Percentiles rank a stretch among this genome's conserved stretches.
Conservation (phyloP, 148 eudicot genomes). For the Silene conica region DNA sequence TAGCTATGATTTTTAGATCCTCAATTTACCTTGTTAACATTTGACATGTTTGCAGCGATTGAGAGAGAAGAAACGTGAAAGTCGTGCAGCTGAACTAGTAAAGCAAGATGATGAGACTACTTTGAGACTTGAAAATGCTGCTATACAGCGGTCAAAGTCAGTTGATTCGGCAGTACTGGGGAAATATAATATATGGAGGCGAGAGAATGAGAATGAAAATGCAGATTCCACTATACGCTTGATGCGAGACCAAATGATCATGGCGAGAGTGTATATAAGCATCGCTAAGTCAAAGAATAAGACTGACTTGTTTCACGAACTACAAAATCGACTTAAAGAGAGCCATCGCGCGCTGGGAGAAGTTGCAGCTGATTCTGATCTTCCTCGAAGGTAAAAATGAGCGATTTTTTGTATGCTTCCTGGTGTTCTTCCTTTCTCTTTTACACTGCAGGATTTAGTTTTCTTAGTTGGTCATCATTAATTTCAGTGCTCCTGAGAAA, state of each 20-base stretch:
- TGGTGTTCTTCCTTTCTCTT: not conserved
- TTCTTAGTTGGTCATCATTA: not conserved
- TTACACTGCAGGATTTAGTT: not conserved
- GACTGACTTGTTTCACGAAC: slow-evolving; percentile 62
- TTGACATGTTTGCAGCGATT: slow-evolving; percentile 51
- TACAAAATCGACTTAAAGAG: slow-evolving; percentile 79
- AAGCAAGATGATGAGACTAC: slow-evolving; percentile 78
- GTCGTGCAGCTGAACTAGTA: slow-evolving; percentile 68
- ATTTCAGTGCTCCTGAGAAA: slow-evolving; percentile 62
- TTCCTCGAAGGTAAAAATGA: slow-evolving; percentile 55
- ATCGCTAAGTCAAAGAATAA: slow-evolving; percentile 77
- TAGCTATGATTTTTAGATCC: slow-evolving; percentile 7
- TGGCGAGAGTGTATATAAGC: slow-evolving; percentile 85
- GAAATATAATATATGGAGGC: slow-evolving; percentile 92
- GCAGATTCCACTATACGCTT: slow-evolving; percentile 77
- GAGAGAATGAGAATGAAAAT: slow-evolving; percentile 83
- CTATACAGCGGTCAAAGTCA: slow-evolving; percentile 86
- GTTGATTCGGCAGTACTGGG: slow-evolving; percentile 95
- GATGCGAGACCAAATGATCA: slow-evolving; percentile 92
- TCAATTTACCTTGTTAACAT: slow-evolving; percentile 11
- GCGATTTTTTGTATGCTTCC: not conserved
- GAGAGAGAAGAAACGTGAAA: slow-evolving; percentile 74
- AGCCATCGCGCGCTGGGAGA: slow-evolving; percentile 93
- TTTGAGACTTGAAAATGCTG: slow-evolving; percentile 89
- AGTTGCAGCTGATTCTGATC: slow-evolving; percentile 64